Conservation (phyloP, 345 rosid species). For the Passiflora organensis region DNA sequence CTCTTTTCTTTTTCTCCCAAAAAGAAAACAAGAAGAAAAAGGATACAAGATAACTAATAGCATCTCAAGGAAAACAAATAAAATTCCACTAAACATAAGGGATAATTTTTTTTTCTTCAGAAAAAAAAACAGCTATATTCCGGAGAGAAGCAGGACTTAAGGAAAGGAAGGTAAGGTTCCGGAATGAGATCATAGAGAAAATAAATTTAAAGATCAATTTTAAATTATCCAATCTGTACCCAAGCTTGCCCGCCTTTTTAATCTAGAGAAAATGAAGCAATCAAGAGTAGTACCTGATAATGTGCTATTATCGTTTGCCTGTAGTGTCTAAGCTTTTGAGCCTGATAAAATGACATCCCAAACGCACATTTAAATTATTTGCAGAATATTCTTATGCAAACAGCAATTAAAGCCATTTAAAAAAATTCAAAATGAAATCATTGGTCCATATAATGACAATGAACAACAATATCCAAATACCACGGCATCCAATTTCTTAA, state of each 20-base stretch:
- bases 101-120: neutral
- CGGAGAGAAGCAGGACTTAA: neutral
- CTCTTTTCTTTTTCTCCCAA: neutral
- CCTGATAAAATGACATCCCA: constrained; percentile 30
- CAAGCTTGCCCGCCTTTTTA: neutral
- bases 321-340: constrained; percentile 69
- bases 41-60: neutral
- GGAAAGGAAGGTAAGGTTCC: neutral
- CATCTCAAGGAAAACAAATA: neutral
- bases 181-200: neutral
- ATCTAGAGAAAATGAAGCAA: neutral
- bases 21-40: neutral
- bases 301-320: constrained; percentile 61
- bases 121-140: neutral
- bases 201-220: neutral
- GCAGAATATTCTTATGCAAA: too few relatives aligned
- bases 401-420: too few relatives aligned
- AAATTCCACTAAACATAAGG: neutral
- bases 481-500: too few relatives aligned
- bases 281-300: constrained; percentile 53
- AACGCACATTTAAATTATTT: neutral
- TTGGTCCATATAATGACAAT: too few relatives aligned
- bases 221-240: neutral
- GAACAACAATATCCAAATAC: too few relatives aligned
- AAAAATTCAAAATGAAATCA: too few relatives aligned